Base-by-base conservation (phyloP, 139 green algal species). In the Chlorella sp. region DNA sequence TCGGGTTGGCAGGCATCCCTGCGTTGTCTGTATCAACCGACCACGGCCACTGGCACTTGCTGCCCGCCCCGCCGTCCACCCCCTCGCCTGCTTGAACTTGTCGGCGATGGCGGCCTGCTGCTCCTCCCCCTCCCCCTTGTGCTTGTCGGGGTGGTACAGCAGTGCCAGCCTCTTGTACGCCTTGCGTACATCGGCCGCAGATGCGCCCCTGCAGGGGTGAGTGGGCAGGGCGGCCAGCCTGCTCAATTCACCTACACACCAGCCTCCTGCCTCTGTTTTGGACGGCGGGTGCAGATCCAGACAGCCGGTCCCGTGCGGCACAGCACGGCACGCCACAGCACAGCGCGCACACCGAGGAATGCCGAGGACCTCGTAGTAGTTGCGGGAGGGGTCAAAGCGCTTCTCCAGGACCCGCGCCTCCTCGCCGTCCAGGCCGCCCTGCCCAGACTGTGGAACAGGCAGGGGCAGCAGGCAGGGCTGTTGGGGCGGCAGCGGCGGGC, bases 291-390 rank as follows among this genome's bases (percentile, higher is more conserved):
- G 17, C 40, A 8, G 22, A 20, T 17, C 22, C n/a, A n/a, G n/a
- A n/a, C n/a, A n/a, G n/a, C n/a, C n/a, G n/a, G n/a, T n/a, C n/a
- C n/a, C n/a, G n/a, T n/a, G n/a, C n/a, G n/a, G n/a, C n/a, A n/a
- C n/a, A n/a, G n/a, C n/a, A n/a, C n/a, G n/a, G n/a, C n/a, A n/a
- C n/a, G n/a, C 65, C 24, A 14, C 69, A 24, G 32, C 75, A 24
- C 32, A 20, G 16, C n/a, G n/a, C n/a, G 22, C 76, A 20, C 44
- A 84, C 46, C 81, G 34, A 7, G 88, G 85, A 7, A 96, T 76
- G 8, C 87, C 90, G 34, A 96, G 88, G 16, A 94, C 80, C 54
- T 89, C 88, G 88, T 96, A 96, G 87, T 95, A 96, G 84, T 96
- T 89, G 43, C 94, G 93, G 20, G 60, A 24, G 30, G 89, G 76